Evolutionary conservation across 768 basidiomycete species (phyloP).

Genomic region (Boletus vermiculosoides): DNA sequence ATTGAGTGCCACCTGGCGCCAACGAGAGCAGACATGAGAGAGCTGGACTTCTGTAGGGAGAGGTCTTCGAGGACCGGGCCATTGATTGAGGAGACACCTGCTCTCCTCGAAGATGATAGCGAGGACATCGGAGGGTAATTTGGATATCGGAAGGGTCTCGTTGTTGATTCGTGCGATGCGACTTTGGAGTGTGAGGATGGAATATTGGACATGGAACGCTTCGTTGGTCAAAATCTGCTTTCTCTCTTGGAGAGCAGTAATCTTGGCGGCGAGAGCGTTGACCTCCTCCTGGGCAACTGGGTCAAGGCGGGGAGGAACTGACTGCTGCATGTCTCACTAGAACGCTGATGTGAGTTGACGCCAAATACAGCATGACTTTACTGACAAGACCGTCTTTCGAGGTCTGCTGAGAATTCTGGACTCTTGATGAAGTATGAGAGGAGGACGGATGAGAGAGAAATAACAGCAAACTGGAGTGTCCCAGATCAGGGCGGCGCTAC

Average conservation of each 20-base stretch:
- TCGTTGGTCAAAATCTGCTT: conserved; percentile 23
- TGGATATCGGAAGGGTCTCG: conserved; percentile 29
- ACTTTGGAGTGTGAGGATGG: conserved; percentile 31
- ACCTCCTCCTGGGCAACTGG: conserved; percentile 28
- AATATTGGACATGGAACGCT: conserved; percentile 25
- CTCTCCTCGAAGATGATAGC: conserved; percentile 36
- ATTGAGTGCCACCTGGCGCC: conserved; percentile 36
- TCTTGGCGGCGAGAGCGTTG: conserved; percentile 20
- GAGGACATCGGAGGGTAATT: conserved; percentile 32
- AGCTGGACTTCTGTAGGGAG: conserved; percentile 36
- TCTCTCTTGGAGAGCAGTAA: conserved; percentile 22
- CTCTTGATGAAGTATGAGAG: neutral
- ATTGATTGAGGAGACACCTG: conserved; percentile 27
- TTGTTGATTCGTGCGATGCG: conserved; percentile 35
- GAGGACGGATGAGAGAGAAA: neutral
- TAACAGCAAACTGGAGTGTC: neutral
- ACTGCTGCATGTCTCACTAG: conserved; percentile 25
- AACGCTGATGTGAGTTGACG: conserved; percentile 19
- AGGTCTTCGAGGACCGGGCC: conserved; percentile 29
- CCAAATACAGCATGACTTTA: conserved; percentile 15
- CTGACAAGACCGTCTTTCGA: conserved; percentile 26
- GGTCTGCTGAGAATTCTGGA: conserved; percentile 6
- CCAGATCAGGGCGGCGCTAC: neutral
- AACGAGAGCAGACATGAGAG: conserved; percentile 35
- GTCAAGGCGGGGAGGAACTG: conserved; percentile 13